A percentile compares a stretch with the other conserved stretches of the same genome.
Evolutionary conservation across 495 filamentous ascomycete genomes (phyloP).

Genomic region (Podospora pseudocomata): DNA sequence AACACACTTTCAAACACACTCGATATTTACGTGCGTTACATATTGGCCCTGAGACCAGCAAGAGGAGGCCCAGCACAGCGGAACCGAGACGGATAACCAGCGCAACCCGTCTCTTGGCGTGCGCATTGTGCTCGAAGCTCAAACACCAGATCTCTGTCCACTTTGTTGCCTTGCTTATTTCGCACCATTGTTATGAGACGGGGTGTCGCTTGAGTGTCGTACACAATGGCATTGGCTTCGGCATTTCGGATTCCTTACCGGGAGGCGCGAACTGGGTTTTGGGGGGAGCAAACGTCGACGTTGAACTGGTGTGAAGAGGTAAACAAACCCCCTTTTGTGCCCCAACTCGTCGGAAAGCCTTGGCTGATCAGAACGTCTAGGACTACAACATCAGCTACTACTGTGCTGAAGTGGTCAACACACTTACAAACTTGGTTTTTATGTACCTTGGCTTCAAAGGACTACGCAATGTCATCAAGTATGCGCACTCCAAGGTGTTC

Average conservation of each 20-base stretch:
- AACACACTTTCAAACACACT: background rate
- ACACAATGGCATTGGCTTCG: slow-evolving; percentile 19
- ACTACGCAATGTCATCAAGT: slow-evolving; percentile 61
- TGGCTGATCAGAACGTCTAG: slow-evolving; percentile 21
- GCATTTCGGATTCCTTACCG: slow-evolving; percentile 62
- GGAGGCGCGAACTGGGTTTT: slow-evolving; percentile 64
- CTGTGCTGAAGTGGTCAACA: slow-evolving; percentile 48
- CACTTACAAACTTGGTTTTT: slow-evolving; percentile 78
- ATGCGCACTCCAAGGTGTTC: slow-evolving; percentile 73
- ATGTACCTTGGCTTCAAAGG: slow-evolving; percentile 70
- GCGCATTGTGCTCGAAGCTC: background rate
- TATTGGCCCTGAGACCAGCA: no score
- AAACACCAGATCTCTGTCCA: no score
- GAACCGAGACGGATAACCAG: background rate
- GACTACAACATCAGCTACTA: slow-evolving; percentile 50
- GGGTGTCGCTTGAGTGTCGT: background rate
- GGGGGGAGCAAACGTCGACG: slow-evolving; percentile 83
- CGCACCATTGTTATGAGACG: background rate
- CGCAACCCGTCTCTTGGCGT: background rate
- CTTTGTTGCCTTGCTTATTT: background rate
- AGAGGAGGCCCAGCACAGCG: no score
- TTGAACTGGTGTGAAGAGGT: slow-evolving; percentile 95
- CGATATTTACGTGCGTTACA: background rate
- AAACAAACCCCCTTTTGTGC: slow-evolving; percentile 6
- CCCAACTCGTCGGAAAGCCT: background rate